These are phyloP conservation scores for Ceratocystis cacaofunesta DNA, from an alignment of 2,329 filamentous ascomycete species.

Conservation along the genomic window DNA sequence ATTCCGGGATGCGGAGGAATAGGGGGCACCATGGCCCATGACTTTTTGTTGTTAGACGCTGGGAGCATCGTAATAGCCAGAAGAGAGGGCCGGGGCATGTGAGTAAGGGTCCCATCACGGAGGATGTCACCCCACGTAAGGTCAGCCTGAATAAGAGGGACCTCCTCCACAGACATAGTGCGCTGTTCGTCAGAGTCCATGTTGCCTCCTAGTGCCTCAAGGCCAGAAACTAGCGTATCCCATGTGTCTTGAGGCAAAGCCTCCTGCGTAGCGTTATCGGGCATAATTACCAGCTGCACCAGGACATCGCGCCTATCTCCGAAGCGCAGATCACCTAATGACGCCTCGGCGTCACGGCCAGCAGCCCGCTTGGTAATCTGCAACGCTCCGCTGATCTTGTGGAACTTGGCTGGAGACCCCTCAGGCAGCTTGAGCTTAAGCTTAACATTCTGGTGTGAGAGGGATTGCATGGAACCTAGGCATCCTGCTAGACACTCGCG, in stretches of 20 bases:
- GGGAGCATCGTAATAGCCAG: conserved; percentile 94
- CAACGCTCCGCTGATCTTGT: conserved; percentile 92
- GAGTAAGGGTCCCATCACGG: conserved; percentile 69
- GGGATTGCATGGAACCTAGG: conserved; percentile 76
- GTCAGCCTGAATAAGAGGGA: conserved; percentile 89
- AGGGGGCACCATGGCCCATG: conserved; percentile 53
- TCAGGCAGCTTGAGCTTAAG: conserved; percentile 87
- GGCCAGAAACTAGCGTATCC: conserved; percentile 90
- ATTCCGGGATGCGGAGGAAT: conserved; percentile 93
- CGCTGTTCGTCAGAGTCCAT: conserved; percentile 76
- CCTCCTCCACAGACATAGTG: conserved; percentile 75
- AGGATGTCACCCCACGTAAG: conserved; percentile 87
- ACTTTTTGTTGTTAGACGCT: conserved; percentile 46
- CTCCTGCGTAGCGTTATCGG: conserved; percentile 70
- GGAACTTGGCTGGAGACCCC: conserved; percentile 92
- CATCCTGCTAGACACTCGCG: conserved; percentile 91
- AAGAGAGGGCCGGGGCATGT: conserved; percentile 77
- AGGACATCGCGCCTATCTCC: conserved; percentile 90
- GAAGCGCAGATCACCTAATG: conserved; percentile 80
- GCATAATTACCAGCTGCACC: conserved; percentile 82
- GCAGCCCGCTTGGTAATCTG: conserved; percentile 94
- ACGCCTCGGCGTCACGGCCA: conserved; percentile 83
- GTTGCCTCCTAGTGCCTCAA: conserved; percentile 82
- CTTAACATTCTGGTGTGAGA: conserved; percentile 97
- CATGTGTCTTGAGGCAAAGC: conserved; percentile 83